These are phyloP conservation scores for Trametes sp. DNA, from an alignment of 1,284 basidiomycete genomes.

Conservation along the genomic window DNA sequence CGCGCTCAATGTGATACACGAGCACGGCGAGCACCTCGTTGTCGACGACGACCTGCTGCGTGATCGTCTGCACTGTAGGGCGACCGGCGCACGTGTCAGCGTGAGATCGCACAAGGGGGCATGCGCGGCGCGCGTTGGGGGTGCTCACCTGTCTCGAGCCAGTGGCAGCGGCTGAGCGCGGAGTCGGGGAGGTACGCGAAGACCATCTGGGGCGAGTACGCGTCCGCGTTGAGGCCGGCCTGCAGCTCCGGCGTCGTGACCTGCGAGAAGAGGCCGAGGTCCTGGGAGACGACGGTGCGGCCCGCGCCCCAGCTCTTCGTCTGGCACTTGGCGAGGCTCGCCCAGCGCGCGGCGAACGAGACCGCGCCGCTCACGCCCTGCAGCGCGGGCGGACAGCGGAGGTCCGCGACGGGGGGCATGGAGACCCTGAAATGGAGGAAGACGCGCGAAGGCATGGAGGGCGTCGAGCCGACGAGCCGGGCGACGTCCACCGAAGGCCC, in stretches of 20 bases:
- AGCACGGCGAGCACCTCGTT: conserved; percentile 65
- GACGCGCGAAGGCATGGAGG: conserved; percentile 44
- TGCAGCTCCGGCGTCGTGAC: conserved; percentile 38
- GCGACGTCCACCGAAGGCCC: conserved; percentile 64
- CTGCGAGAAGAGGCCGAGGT: conserved; percentile 57
- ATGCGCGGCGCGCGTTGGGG: conserved; percentile 28
- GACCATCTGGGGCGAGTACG: conserved; percentile 38
- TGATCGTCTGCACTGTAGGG: conserved; percentile 58
- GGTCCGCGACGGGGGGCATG: conserved; percentile 56
- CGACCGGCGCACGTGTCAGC: conserved; percentile 24
- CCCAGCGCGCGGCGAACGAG: conserved; percentile 60
- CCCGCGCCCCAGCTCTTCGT: conserved; percentile 62
- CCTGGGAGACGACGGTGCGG: conserved; percentile 56
- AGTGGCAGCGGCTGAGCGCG: conserved; percentile 64
- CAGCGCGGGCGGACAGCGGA: conserved; percentile 54
- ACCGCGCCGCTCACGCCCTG: conserved; percentile 71
- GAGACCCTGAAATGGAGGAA: conserved; percentile 58
- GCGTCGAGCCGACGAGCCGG: conserved; percentile 47
- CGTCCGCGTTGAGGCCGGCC: conserved; percentile 28
- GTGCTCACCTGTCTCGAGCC: conserved; percentile 56
- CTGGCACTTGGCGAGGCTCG: conserved; percentile 59
- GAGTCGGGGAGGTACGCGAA: conserved; percentile 69
- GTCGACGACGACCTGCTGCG: conserved; percentile 74
- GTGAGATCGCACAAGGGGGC: conserved; percentile 21
- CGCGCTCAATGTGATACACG: conserved; percentile 70